Base-by-base conservation (phyloP, 2,329 filamentous ascomycete species). In the Raffaelea arxii region DNA sequence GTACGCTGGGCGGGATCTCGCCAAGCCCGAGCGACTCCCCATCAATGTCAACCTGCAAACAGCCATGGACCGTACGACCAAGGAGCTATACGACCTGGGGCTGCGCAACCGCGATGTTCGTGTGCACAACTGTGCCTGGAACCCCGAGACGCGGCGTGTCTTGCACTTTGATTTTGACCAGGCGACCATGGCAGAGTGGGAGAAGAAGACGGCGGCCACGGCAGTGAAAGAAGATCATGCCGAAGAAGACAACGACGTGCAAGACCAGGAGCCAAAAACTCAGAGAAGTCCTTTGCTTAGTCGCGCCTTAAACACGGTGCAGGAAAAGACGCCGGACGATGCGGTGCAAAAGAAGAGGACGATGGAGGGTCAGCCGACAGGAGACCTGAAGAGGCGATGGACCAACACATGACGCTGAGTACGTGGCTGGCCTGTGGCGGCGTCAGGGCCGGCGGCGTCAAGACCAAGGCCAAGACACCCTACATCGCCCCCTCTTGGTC, bases 101-200 rank as follows among this genome's bases (percentile, higher is more conserved):
- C 30, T 44, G 30, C 32, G 32, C 30, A 44, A 44, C 21, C 3
- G n/a, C 22, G 42, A 44, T 19, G 22, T 44, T 11, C 42, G 42
- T 16, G 22, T 44, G 16, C 37, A 37, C 32, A 44, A 44, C 42
- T 44, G 42, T 19, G 42, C 42, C 22, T 44, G 42, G 42, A 44
- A 44, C 42, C 21, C 30, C 3, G 42, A 44, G 42, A 25, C 21
- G 21, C 30, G 22, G 42, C 42, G 42, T n/a, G 42, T 44, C 30
- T 22, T 44, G 30, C 42, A 44, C 32, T 44, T 44, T 37, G 42
- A 37, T 19, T 44, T 44, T 12, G 42, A 44, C 42, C 42, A 44
- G 14, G 42, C 42, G 30, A 35, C 25, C 25, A 43, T 43, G 27
- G 41, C 16, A 5, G 41, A 6, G 16, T 43, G 41, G 41, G 11